phyloP scores from a whole-genome alignment of 345 rosid genomes.

The Rhizophora mangle region DNA sequence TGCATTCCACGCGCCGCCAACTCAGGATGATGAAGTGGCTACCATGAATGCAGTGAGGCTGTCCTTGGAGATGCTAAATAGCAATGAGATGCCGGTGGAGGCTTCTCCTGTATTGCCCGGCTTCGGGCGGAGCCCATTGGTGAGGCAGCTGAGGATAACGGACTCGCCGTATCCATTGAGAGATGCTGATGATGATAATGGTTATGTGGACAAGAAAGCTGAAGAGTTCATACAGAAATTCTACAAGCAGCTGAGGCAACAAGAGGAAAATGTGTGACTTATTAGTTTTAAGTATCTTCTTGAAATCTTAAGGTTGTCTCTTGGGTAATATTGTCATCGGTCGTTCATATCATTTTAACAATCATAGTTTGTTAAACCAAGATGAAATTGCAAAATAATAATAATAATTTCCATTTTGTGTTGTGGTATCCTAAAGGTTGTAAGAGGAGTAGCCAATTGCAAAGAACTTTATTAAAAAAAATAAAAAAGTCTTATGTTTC shows the following conservation, averaged over 20 bases:
- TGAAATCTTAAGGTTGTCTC: not conserved
- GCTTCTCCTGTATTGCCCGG: conserved; percentile 81
- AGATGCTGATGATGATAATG: conserved; percentile 47
- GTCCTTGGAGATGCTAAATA: conserved; percentile 58
- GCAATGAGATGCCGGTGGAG: conserved; percentile 27
- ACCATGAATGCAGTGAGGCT: conserved; percentile 43
- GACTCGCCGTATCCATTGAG: conserved; percentile 89
- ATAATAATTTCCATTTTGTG: too few species aligned
- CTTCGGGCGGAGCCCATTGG: conserved; percentile 73
- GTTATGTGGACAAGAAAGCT: conserved; percentile 65
- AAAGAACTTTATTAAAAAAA: too few species aligned
- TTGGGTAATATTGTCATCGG: not conserved
- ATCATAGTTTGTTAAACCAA: too few species aligned
- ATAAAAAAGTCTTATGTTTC: too few species aligned
- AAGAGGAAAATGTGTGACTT: conserved; percentile 28
- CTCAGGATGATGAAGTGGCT: conserved; percentile 47
- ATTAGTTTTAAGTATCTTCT: not conserved
- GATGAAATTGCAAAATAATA: too few species aligned
- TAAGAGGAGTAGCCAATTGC: too few species aligned
- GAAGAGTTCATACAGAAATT: conserved; percentile 81
- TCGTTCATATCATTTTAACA: not conserved
- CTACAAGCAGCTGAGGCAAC: conserved; percentile 60
- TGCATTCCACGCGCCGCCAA: conserved; percentile 53
- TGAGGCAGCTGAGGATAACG: conserved; percentile 75
- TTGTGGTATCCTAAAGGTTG: too few species aligned